Base-by-base conservation (phyloP, 1,284 basidiomycete genomes). In the Cryptococcus maquisensis region DNA sequence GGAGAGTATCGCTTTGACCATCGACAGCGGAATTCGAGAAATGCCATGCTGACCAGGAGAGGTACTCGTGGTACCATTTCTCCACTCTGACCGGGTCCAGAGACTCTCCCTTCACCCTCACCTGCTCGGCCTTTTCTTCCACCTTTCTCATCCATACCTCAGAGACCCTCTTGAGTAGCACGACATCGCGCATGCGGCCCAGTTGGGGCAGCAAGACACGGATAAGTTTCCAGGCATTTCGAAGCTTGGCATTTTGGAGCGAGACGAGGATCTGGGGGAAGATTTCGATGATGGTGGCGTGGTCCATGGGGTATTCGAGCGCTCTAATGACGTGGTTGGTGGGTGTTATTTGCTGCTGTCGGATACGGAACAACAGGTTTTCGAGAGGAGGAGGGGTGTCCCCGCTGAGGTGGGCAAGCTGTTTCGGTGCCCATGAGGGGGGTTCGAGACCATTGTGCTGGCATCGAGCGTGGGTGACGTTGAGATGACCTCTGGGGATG, bases 141-240 rank as follows among this genome's bases (percentile, higher is more conserved):
- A 56, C 38, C 41, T 41, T 46, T 16, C 23, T 18, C 20, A 55
- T 26, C n/a, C 55, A 50, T 7, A 53, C 24, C 12, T 53, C 51
- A 3, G 45, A 37, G 4, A 59, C 20, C 0, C 32, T 9, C 3
- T 46, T 43, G 12, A 59, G 39, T 13, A 56, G 40, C 5, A 48
- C 57, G 12, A 51, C 26, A 47, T 56, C 56, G 16, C 50, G 32
- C 24, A 49, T 42, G 15, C 32, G 21, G 2, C 51, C 54, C 16
- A 59, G 12, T 28, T 55, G 53, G 4, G 41, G 39, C 8, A 55
- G 3, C 15, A 59, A 26, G 16, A 23, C 10, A 15, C 50, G 43
- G 5, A 59, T 21, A 5, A 54, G 35, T 21, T 36, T 40, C 39
- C 39, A 32, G 5, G 6, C 10, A 10, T 32, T 32, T 8, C 28